A percentile compares a stretch with the other conserved stretches of the same genome.
Evolutionary conservation across 805 yeast genomes (phyloP).

Genomic region (Yarrowia bubula): DNA sequence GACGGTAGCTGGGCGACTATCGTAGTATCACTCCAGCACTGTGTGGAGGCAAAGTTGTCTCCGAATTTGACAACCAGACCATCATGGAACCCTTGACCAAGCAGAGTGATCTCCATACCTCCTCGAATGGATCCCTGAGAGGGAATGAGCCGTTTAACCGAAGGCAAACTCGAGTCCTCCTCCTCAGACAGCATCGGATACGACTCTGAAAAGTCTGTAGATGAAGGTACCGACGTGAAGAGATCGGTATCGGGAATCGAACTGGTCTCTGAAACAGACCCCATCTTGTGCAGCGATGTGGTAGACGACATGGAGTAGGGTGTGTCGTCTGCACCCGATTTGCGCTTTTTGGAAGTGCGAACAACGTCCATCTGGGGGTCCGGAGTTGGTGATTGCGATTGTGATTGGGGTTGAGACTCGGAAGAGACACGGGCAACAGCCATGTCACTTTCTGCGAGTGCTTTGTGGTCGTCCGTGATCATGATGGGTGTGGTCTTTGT

Average conservation of each 20-base stretch:
- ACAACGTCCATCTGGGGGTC: neutral
- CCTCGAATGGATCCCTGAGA: conserved; percentile 95
- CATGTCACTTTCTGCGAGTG: neutral
- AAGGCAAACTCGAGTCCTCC: conserved; percentile 43
- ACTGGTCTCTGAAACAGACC: conserved; percentile 9
- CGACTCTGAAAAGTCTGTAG: conserved; percentile 12
- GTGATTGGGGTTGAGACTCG: conserved; percentile 1
- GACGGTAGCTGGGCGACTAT: conserved; percentile 94
- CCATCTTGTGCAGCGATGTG: conserved; percentile 20
- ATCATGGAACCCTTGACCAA: conserved; percentile 82
- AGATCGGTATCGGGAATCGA: conserved; percentile 4
- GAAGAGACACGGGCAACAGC: neutral
- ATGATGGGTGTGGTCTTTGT: conserved; percentile 70
- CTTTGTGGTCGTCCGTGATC: conserved; percentile 93
- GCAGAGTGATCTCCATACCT: conserved; percentile 88
- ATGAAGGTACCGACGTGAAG: conserved; percentile 12
- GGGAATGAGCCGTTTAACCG: conserved; percentile 85
- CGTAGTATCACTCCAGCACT: conserved; percentile 94
- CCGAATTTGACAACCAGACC: conserved; percentile 88
- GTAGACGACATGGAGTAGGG: conserved; percentile 22
- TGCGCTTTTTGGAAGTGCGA: conserved; percentile 13
- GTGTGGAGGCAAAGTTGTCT: conserved; percentile 59
- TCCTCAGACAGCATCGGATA: neutral
- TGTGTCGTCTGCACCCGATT: neutral
- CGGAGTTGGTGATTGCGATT: neutral